Evolutionary conservation across 176 grass and related monocot genomes (phyloP).

Genomic region (Raddia distichophylla): DNA sequence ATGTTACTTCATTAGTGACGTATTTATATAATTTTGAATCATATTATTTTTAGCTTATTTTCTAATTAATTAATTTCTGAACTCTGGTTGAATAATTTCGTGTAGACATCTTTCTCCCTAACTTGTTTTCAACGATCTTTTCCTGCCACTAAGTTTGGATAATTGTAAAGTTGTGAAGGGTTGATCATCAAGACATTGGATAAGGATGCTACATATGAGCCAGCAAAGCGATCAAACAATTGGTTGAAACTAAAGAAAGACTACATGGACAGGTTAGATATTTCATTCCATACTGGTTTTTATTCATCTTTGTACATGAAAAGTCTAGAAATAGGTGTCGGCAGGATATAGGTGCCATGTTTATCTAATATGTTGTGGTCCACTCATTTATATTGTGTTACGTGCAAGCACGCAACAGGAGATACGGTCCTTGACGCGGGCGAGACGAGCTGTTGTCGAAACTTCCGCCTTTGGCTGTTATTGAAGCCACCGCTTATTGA

Average conservation of each 20-base stretch:
- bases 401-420: too few relatives aligned
- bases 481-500: too few relatives aligned
- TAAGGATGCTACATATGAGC: slow-evolving; percentile 96
- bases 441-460: too few relatives aligned
- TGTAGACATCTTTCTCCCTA: not conserved
- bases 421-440: too few relatives aligned
- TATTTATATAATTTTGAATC: not conserved
- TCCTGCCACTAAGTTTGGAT: slow-evolving; percentile 39
- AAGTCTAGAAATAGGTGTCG: slow-evolving; percentile 1
- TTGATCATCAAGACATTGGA: slow-evolving; percentile 99
- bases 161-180: slow-evolving; percentile 85
- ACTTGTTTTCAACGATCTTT: slow-evolving; percentile 17
- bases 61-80: not conserved
- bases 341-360: not conserved
- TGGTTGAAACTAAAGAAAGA: slow-evolving; percentile 99
- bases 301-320: slow-evolving; percentile 20
- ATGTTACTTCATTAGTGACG: not conserved
- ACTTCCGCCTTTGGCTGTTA: too few relatives aligned
- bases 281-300: slow-evolving; percentile 33
- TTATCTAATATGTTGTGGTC: slow-evolving; percentile 3
- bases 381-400: not conserved
- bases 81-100: not conserved
- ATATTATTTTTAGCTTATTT: not conserved
- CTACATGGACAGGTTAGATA: slow-evolving; percentile 93
- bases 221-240: slow-evolving; percentile 95